Conservation (phyloP, 176 grass and related monocot species). For the Paspalum notatum region DNA sequence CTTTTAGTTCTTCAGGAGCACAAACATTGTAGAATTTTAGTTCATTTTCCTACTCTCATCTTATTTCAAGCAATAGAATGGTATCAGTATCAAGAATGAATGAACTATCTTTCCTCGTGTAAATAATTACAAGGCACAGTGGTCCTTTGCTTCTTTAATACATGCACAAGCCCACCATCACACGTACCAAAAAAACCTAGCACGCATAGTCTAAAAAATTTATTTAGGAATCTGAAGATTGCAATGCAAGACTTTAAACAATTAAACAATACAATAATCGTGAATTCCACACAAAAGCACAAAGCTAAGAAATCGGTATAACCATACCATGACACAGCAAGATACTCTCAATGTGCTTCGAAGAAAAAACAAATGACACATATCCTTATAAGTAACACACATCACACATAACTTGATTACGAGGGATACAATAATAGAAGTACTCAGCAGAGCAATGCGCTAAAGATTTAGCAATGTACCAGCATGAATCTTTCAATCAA, state of each 20-base stretch:
- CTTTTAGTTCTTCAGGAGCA: background rate
- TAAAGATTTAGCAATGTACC: background rate
- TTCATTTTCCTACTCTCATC: background rate
- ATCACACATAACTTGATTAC: background rate
- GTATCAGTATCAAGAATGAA: background rate
- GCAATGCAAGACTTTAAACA: background rate
- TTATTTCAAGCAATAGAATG: background rate
- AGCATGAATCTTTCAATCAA: background rate
- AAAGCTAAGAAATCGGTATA: background rate
- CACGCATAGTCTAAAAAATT: slow-evolving; percentile 25
- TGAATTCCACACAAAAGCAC: background rate
- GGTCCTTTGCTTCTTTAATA: background rate
- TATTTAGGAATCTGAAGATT: slow-evolving; percentile 24
- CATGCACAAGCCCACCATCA: background rate
- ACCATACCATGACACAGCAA: background rate
- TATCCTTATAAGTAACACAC: background rate
- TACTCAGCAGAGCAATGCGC: background rate
- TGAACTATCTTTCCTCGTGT: background rate
- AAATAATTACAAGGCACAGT: background rate
- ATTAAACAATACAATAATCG: background rate
- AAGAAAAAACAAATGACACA: background rate
- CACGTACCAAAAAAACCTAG: background rate
- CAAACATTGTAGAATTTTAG: background rate
- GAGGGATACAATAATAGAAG: slow-evolving; percentile 13
- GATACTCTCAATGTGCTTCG: background rate